Percentiles rank a stretch among this genome's conserved stretches.
phyloP scores from a whole-genome alignment of 352 stramenopile species.

The Globisporangium mamillatum region DNA sequence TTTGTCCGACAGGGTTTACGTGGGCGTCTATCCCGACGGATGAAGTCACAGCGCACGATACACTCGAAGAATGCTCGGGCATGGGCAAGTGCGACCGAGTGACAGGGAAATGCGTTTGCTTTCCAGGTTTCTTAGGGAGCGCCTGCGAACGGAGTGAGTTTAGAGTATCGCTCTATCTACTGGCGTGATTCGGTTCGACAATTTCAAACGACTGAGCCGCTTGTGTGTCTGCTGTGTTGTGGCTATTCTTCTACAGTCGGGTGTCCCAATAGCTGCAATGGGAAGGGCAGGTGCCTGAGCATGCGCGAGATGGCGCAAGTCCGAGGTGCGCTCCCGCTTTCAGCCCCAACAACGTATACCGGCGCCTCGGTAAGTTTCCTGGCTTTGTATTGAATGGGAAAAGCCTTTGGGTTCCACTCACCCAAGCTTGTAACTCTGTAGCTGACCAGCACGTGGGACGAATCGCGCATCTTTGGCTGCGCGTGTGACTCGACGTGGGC shows the following conservation, averaged over 20 bases:
- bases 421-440: conserved; percentile 4
- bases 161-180: conserved; percentile 18
- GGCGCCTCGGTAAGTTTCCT: conserved; percentile 17
- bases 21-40: conserved; percentile 53
- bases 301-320: conserved; percentile 78
- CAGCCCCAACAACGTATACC: conserved; percentile 59
- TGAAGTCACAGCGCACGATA: conserved; percentile 34
- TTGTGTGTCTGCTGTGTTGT: neutral
- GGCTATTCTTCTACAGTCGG: conserved; percentile 26
- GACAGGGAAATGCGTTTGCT: conserved; percentile 75
- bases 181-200: neutral
- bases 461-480: conserved; percentile 88
- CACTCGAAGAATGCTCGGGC: conserved; percentile 83
- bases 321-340: conserved; percentile 65
- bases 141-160: conserved; percentile 77
- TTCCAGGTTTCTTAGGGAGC: conserved; percentile 71
- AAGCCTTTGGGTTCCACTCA: neutral
- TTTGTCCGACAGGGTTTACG: conserved; percentile 48
- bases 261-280: conserved; percentile 71
- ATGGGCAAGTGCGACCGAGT: conserved; percentile 80
- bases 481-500: conserved; percentile 85
- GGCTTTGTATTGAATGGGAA: neutral
- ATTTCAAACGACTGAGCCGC: neutral
- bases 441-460: conserved; percentile 84
- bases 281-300: conserved; percentile 70